Base-by-base conservation (phyloP, 352 stramenopile species). In the Pythium periplocum region DNA sequence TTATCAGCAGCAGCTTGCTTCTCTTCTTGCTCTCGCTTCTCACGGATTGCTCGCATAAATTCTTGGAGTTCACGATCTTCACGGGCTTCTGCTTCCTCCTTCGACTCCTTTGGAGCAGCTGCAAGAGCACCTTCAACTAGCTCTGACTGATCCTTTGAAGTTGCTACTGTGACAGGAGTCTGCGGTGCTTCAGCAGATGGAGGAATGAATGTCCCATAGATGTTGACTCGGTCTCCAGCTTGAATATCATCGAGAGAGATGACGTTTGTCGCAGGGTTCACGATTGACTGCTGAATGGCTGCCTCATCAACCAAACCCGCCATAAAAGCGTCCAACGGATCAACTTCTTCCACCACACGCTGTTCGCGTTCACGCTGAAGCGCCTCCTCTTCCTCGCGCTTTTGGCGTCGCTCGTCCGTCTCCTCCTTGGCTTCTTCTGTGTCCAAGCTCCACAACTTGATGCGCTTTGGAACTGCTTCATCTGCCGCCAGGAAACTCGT, bases 321-420 rank as follows among this genome's bases (percentile, higher is more conserved):
- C 84, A 95, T 95, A 58, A 92, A 95, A 4, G 82, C 84, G 57
- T 95, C 84, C 34, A 95, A 49, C 11, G 84, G 84, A 52, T 95
- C 84, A 32, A 91, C 75, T 59, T 92, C 79, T 46, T 93, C 72
- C 4, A 90, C 75, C 4, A 89, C 80, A 49, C 88, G 71, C 51
- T 90, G 76, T 32, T 81, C 75, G 8, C 77, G 75, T 30, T 89
- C 63, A 35, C 75, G 66, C 46, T 90, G 81, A 7, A 51, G 55
- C 6, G 61, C 62, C 31, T 85, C 62, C 32, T 71, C 50, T 11
- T 84, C 51, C 53, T 83, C 65, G 4, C 76, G 69, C 51, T 80
- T 76, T 31, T 69, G 64, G 9, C 68, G 66, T 41, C 82, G 73
- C 10, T 90, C 71, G 0, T 56, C 41, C 0, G 72, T 72, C 46